Base-by-base conservation (phyloP, 352 stramenopile genomes). In the Phytophthora tubulina region DNA sequence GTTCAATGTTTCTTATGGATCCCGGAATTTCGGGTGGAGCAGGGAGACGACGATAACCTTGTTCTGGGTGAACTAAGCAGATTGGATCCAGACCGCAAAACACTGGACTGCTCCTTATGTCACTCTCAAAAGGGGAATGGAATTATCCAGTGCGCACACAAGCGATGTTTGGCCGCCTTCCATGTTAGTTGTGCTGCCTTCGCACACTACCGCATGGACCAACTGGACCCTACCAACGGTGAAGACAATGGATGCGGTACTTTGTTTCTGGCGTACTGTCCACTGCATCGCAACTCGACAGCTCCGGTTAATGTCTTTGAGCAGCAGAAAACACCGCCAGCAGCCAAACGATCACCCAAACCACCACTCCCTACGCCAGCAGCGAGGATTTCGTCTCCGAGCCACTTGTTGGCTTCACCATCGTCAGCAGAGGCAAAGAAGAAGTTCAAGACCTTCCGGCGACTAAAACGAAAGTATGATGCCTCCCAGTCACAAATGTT, bases 1-100 rank as follows among this genome's bases (percentile, higher is more conserved):
- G 80, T 96, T 0, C 90, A 95, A 42, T 96, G 90, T 63, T 96
- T 92, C 55, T 78, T 96, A 52, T 96, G 89, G 89, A 90, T 94
- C 7, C 89, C 89, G 3, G 89, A 96, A 54, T 73, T 96, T 36
- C 66, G 75, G 41, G 72, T 94, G 33, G 61, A 74, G 10, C 78
- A 85, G 44, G 62, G 72, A 14, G 60, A 70, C 14, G 49, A 80
- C 10, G 64, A 66, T 6, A 53, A 92, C 48, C 70, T 81, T 41
- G 46, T 56, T 31, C 76, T 96, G 10, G 88, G 86, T 11, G 61
- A 75, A 14, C 71, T 95, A 2, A 70, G 57, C 17, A 70, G 53
- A 0, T 59, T 94, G 7, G 88, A 96, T 49, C 59, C 75, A 3
- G 89, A 95, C 32, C 84, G 89, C 0, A 80, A 76, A 32, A 81